Percentiles rank a stretch among this genome's conserved stretches.
phyloP scores from a whole-genome alignment of 768 basidiomycete species.

The Auricularia cornea region DNA sequence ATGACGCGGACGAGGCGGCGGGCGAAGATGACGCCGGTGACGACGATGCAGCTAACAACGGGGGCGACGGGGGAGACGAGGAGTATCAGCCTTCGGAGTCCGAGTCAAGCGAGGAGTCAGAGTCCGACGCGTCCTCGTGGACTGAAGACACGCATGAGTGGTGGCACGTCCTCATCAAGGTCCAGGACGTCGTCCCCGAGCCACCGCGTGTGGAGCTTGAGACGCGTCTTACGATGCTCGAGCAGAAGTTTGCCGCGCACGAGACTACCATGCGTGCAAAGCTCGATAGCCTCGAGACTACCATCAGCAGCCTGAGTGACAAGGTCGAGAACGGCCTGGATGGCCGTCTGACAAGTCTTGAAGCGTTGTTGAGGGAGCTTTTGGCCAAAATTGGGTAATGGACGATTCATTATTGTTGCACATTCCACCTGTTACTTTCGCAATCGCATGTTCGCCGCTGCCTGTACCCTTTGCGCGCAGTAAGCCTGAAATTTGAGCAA shows the following conservation, averaged over 20 bases:
- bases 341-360: background rate
- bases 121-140: background rate
- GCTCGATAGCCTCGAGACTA: background rate
- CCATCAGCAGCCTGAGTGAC: background rate
- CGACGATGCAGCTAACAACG: background rate
- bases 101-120: background rate
- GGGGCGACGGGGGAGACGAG: background rate
- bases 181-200: background rate
- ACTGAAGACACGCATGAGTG: background rate
- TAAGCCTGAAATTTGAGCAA: no score
- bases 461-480: no score
- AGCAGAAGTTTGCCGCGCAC: background rate
- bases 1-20: background rate
- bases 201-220: background rate
- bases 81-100: background rate
- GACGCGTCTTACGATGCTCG: background rate
- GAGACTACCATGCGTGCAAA: background rate
- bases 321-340: background rate
- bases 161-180: background rate
- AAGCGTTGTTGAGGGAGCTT: background rate
- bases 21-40: background rate
- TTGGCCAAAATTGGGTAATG: background rate
- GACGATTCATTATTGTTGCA: no score
- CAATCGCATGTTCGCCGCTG: no score
- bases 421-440: no score